Percentiles rank a stretch among this genome's conserved stretches.
Conservation (phyloP, 139 green algal species). For the Cymbomonas tetramitiformis region DNA sequence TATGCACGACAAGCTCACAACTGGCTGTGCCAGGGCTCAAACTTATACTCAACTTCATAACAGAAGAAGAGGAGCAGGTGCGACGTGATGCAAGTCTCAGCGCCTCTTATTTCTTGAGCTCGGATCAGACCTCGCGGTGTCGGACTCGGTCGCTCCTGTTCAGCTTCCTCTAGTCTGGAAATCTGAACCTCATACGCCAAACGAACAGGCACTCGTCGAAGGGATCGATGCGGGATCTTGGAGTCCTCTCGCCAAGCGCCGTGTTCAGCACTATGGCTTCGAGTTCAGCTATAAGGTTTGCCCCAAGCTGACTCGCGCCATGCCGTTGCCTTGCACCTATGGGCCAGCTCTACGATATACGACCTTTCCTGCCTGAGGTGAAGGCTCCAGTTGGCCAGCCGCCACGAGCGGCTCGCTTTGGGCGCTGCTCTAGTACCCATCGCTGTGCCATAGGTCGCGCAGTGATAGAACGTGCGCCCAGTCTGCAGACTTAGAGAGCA, state of each 20-base stretch:
- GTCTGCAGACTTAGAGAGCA: too few relatives aligned
- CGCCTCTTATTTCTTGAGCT: too few relatives aligned
- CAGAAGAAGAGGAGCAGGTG: conserved; percentile 21
- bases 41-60: conserved; percentile 28
- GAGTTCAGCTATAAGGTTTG: conserved; percentile 49
- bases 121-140: too few relatives aligned
- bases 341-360: not conserved
- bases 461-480: too few relatives aligned
- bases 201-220: conserved; percentile 12
- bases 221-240: conserved; percentile 5
- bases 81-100: too few relatives aligned
- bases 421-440: not conserved
- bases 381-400: not conserved
- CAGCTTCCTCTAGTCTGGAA: too few relatives aligned
- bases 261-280: conserved; percentile 75
- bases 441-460: not conserved
- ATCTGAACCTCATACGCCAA: too few relatives aligned
- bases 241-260: conserved; percentile 45
- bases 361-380: not conserved
- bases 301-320: not conserved
- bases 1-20: too few relatives aligned
- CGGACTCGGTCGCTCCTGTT: too few relatives aligned
- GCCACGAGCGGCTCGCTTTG: conserved; percentile 1
- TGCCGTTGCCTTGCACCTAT: not conserved
- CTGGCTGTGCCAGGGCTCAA: conserved; percentile 22